Evolutionary conservation across 176 grass and related monocot species (phyloP).

Genomic region (Metroxylon sagu): DNA sequence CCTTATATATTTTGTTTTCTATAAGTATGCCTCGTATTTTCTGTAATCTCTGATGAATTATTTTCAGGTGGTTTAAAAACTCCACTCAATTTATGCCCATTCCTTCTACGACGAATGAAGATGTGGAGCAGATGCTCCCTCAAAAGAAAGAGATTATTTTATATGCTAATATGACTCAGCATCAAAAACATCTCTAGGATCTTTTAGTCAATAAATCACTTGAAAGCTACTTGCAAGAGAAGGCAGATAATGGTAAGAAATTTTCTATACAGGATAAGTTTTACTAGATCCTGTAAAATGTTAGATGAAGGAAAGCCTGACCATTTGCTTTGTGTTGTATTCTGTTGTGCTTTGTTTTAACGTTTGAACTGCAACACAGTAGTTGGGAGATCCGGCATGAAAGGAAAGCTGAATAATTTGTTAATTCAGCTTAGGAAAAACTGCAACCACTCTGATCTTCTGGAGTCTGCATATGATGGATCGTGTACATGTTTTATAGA

Average conservation of each 20-base stretch:
- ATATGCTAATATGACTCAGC: constrained; percentile 88
- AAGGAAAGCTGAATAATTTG: constrained; percentile 71
- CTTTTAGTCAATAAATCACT: constrained; percentile 80
- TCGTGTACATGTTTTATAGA: constrained; percentile 25
- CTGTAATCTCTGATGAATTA: neutral
- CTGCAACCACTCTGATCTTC: constrained; percentile 79
- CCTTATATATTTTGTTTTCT: neutral
- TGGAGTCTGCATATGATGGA: constrained; percentile 47
- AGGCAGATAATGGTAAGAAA: constrained; percentile 44
- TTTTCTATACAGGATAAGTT: neutral
- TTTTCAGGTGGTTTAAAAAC: constrained; percentile 50
- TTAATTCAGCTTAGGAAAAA: constrained; percentile 76
- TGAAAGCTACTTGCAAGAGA: constrained; percentile 53
- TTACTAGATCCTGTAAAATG: too few relatives aligned
- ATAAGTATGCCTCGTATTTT: too few relatives aligned
- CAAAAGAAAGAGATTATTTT: constrained; percentile 94
- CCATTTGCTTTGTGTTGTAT: too few relatives aligned
- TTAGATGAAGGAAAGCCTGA: too few relatives aligned
- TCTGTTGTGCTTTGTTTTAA: neutral
- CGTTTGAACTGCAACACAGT: constrained; percentile 28
- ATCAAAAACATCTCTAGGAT: constrained; percentile 79
- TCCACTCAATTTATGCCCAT: constrained; percentile 86
- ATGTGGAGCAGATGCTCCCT: constrained; percentile 88
- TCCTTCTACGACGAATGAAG: constrained; percentile 92
- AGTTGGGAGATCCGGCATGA: constrained; percentile 47